These are phyloP conservation scores for Fraxinus xanthoxyloides DNA, from an alignment of 305 asterid genomes.

Conservation along the genomic window DNA sequence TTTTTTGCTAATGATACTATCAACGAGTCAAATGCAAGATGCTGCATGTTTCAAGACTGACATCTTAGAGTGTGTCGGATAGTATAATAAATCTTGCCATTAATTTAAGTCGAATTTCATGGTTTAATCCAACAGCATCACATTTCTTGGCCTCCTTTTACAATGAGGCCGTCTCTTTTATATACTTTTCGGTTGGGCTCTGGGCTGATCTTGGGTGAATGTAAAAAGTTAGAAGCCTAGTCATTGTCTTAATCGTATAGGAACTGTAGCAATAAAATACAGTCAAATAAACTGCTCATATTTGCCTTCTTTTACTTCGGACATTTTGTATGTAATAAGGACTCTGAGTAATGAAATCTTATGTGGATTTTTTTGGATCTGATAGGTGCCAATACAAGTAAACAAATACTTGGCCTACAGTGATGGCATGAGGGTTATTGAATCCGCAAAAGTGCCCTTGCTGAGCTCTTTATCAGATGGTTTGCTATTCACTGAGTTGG, in stretches of 20 bases:
- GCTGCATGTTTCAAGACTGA: background rate
- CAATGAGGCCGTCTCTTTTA: background rate
- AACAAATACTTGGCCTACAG: slow-evolving; percentile 73
- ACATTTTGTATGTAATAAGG: background rate
- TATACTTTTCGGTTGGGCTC: background rate
- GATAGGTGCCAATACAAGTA: slow-evolving; percentile 93
- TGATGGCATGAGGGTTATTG: slow-evolving; percentile 85
- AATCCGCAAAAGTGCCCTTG: slow-evolving; percentile 54
- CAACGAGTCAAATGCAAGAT: background rate
- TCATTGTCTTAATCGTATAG: background rate
- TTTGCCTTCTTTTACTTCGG: background rate
- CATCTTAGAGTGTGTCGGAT: background rate
- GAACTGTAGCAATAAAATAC: background rate
- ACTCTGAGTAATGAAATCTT: background rate
- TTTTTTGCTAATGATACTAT: background rate
- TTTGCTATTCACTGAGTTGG: slow-evolving; percentile 51
- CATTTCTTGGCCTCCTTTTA: background rate
- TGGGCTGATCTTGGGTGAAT: background rate
- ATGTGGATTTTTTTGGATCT: background rate
- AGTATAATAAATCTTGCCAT: background rate
- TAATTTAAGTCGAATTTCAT: background rate
- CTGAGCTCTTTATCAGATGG: slow-evolving; percentile 41
- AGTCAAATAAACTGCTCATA: background rate
- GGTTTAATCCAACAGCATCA: background rate
- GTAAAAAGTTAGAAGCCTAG: background rate